A percentile compares a stretch with the other conserved stretches of the same genome.
These are phyloP conservation scores for Xylaria multiplex DNA, from an alignment of 2,329 filamentous ascomycete species.

Conservation along the genomic window DNA sequence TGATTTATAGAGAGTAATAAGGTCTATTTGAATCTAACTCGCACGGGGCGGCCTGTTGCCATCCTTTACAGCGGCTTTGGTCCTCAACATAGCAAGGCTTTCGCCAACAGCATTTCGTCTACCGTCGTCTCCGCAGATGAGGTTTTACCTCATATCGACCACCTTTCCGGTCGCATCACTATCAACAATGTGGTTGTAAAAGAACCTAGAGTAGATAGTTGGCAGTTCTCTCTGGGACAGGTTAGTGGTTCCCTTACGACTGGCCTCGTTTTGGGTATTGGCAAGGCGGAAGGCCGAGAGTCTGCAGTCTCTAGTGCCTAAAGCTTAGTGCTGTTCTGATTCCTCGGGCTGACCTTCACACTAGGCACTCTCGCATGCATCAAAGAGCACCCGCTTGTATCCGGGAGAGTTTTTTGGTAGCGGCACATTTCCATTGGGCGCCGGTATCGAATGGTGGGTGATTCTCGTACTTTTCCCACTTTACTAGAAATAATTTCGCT, in stretches of 20 bases:
- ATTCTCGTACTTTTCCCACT: background rate
- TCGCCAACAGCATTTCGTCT: constrained; percentile 45
- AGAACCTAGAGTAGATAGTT: constrained; percentile 37
- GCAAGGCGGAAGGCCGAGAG: background rate
- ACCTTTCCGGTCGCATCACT: constrained; percentile 39
- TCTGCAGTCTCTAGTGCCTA: background rate
- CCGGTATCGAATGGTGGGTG: constrained; percentile 43
- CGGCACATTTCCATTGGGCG: constrained; percentile 42
- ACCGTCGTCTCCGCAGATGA: constrained; percentile 42
- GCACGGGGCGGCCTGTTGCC: background rate
- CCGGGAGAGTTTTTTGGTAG: constrained; percentile 46
- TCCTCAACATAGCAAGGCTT: constrained; percentile 45
- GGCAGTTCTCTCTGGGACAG: constrained; percentile 43
- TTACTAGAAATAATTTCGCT: too few species aligned
- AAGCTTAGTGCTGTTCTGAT: background rate
- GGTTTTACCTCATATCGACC: constrained; percentile 35
- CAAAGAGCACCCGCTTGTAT: constrained; percentile 41
- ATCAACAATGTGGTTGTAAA: constrained; percentile 40
- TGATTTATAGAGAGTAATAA: background rate
- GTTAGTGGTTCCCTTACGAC: constrained; percentile 19
- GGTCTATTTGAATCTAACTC: background rate
- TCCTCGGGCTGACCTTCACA: background rate
- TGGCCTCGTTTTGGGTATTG: background rate
- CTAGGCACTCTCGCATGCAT: constrained; percentile 41
- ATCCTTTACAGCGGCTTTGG: constrained; percentile 40